Conservation (phyloP, 148 eudicot species). For the Fallopia convolvulus region DNA sequence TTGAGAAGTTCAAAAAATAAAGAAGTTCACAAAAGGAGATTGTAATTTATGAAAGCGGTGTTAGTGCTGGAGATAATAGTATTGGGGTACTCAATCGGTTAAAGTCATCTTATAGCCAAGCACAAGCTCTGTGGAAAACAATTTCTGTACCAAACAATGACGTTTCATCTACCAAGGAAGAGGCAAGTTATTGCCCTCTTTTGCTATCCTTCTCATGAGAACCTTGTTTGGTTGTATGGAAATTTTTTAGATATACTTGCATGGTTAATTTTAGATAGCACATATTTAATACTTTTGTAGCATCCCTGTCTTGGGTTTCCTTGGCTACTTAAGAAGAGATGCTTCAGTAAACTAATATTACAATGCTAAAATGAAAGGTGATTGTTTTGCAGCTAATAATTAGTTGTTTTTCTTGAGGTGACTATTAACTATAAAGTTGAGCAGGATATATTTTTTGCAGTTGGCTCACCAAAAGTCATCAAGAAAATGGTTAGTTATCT, state of each 20-base stretch:
- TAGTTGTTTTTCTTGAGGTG: background rate
- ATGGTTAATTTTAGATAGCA: background rate
- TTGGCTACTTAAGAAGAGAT: background rate
- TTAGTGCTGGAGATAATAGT: constrained; percentile 1
- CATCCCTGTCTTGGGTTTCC: background rate
- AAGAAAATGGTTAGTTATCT: too few relatives aligned
- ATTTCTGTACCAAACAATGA: constrained; percentile 8
- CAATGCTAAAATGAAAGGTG: background rate
- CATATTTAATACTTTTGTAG: background rate
- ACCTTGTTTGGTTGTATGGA: background rate
- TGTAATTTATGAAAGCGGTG: constrained; percentile 18
- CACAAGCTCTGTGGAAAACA: constrained; percentile 32
- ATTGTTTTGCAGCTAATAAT: background rate
- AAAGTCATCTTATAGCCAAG: constrained; percentile 65
- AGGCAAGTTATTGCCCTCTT: constrained; percentile 33
- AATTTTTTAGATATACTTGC: background rate
- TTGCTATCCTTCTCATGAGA: background rate
- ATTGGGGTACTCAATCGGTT: constrained; percentile 54
- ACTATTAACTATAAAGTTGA: background rate
- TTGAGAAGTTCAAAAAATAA: constrained; percentile 65
- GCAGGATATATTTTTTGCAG: too few relatives aligned
- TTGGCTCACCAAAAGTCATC: too few relatives aligned
- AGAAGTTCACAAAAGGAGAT: constrained; percentile 37
- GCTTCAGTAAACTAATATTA: background rate
- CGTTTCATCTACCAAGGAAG: constrained; percentile 24